Base-by-base conservation (phyloP, 371 early-diverging fungal species). In the Mucor irregularis region DNA sequence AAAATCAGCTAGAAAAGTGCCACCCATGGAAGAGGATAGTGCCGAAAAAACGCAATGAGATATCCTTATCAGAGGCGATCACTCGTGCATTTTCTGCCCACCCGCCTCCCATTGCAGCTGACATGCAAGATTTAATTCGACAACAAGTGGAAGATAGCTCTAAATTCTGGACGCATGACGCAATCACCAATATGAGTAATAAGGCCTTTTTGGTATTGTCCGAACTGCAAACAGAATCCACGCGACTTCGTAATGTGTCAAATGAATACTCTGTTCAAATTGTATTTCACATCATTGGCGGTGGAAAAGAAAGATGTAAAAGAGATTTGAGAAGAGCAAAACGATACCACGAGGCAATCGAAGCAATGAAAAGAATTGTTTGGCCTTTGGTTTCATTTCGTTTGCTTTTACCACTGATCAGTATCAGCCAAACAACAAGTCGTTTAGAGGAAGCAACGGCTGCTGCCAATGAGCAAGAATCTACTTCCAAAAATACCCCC, bases 171-270 rank as follows among this genome's bases (percentile, higher is more conserved):
- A 16, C 71, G 56, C 16, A 88, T 74, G 34, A 97, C 66, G 11
- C 92, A 78, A 47, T 77, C 61, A 53, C 80, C 65, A 42, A 93
- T 68, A 39, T 63, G 30, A 58, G 58, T 34, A 44, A 53, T 10
- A 29, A 63, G 10, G 69, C 72, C 0, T 62, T 71, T 29, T 19
- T 22, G 2, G 61, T 71, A 0, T 30, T 74, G 10, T 47, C 65
- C 0, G 45, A 55, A 13, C 62, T 74, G 3, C 72, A 74, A 30
- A 61, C 58, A 3, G 72, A 74, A 40, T 64, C 69, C 0, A 60
- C 67, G 4, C 66, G 71, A 1, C 19, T 74, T 5, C 55, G 58
- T 6, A 74, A 66, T 26, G 75, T 69, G 2, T 64, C 69, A 9
- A 71, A 69, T 25, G 75, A 74, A 43, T 53, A 49, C 29, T 66